phyloP scores from a whole-genome alignment of 176 grass and related monocot genomes.

The Musa acuminata region DNA sequence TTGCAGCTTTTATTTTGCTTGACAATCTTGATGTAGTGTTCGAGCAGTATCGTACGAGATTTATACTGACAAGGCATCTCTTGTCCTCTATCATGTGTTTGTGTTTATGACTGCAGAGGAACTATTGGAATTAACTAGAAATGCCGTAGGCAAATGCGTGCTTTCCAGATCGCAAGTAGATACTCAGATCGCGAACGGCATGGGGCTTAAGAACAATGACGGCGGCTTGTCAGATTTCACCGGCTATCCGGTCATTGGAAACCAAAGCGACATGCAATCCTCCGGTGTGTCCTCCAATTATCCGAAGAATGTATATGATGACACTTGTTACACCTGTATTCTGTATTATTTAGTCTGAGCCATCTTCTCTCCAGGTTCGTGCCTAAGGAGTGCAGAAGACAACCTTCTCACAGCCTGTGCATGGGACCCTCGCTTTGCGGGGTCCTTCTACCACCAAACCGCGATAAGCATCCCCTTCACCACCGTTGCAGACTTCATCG shows the following conservation, averaged over 20 bases:
- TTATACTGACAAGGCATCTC: too few relatives aligned
- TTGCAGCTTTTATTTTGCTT: background rate
- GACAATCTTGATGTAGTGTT: background rate
- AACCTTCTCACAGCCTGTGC: conserved; percentile 35
- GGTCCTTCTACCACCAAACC: conserved; percentile 39
- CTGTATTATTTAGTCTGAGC: background rate
- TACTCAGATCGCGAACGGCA: too few relatives aligned
- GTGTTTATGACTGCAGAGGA: too few relatives aligned
- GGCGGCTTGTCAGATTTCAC: too few relatives aligned
- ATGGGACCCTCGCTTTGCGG: conserved; percentile 45
- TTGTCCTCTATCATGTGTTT: background rate
- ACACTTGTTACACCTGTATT: too few relatives aligned
- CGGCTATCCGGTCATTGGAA: too few relatives aligned
- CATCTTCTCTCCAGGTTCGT: conserved; percentile 7
- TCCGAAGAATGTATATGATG: too few relatives aligned
- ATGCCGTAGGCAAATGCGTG: too few relatives aligned
- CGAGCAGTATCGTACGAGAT: too few relatives aligned
- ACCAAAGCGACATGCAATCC: conserved; percentile 44
- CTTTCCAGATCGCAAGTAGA: too few relatives aligned
- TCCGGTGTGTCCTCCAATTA: background rate
- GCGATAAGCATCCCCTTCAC: conserved; percentile 38
- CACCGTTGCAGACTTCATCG: conserved; percentile 30
- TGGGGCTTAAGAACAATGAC: too few relatives aligned
- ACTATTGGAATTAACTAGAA: too few relatives aligned
- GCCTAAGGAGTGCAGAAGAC: conserved; percentile 30